Evolutionary conservation across 1,284 basidiomycete species (phyloP), one percentile per base, ranked within the genome.

Genomic region (Papiliotrema nemorosa): DNA sequence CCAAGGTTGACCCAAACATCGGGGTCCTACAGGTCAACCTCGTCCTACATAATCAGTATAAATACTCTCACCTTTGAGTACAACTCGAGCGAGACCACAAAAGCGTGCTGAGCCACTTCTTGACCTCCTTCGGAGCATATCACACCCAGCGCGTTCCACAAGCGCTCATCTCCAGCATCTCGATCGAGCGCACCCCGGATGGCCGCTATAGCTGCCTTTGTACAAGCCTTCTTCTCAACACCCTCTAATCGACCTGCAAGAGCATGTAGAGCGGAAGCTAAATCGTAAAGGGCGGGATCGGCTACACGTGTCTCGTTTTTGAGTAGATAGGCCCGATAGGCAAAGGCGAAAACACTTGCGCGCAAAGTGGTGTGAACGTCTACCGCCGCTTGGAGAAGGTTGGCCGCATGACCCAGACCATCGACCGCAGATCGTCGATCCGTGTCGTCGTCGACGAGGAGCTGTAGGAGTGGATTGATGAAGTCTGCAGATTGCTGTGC

Each of bases 1-100:
- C 94, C 96, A 3, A 98, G 80, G 66, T 88, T 90, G 6, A 87
- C 83, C 96, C 96, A 98, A 1, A 85, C 82, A 5, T 78, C 67
- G 13, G 84, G 84, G 64, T 84, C 85, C 86, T 92, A 54, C 6
- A 18, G n/a, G 22, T 40, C 31, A 55, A 24, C 20, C 12, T n/a
- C 24, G 21, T 2, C 18, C 18, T 16, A 18, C 31, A 25, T 0
- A 26, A 34, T 44, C 21, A 22, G 9, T 16, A 36, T 20, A 18
- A 1, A 7, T 6, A 73, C 74, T 7, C 29, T 49, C 53, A 86
- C 87, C 79, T 89, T 91, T 1, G 79, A 72, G 62, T 93, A 85
- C 43, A 88, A 78, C 63, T 97, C 93, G 47, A 97, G 76, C 6
- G 93, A 88, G 46, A 84, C 87, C 64, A 97, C 85, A 61, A 90